These are phyloP conservation scores for Cyberlindnera maclurae DNA, from an alignment of 805 yeast species.

Conservation along the genomic window DNA sequence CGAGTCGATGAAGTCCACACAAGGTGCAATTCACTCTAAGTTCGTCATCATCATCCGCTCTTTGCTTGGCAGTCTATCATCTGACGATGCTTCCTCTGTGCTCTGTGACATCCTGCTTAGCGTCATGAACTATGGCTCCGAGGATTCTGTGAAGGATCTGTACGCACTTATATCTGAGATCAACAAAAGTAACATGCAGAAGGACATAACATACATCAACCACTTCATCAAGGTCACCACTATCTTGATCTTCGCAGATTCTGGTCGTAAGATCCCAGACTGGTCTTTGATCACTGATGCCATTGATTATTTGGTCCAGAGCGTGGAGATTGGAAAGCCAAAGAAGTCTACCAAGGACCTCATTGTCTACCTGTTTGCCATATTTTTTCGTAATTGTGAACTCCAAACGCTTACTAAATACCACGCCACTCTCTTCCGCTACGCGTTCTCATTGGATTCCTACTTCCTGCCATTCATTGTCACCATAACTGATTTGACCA, in stretches of 20 bases:
- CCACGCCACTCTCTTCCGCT: slow-evolving; percentile 38
- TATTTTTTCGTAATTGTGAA: slow-evolving; percentile 51
- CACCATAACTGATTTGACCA: slow-evolving; percentile 33
- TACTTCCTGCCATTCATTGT: slow-evolving; percentile 42
- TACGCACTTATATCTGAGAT: slow-evolving; percentile 30
- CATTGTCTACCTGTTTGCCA: slow-evolving; percentile 39
- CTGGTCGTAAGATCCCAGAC: slow-evolving; percentile 53
- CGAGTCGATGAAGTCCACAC: slow-evolving; percentile 69
- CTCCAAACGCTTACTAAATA: slow-evolving; percentile 38
- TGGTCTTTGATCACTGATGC: slow-evolving; percentile 36
- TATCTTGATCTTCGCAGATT: slow-evolving; percentile 55
- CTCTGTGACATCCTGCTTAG: slow-evolving; percentile 52
- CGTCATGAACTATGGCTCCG: slow-evolving; percentile 45
- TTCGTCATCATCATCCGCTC: slow-evolving; percentile 42
- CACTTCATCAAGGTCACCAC: slow-evolving; percentile 31
- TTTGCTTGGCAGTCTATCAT: slow-evolving; percentile 29
- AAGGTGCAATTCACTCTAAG: slow-evolving; percentile 69
- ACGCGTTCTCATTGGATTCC: slow-evolving; percentile 28
- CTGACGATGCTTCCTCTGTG: slow-evolving; percentile 31
- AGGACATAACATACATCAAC: slow-evolving; percentile 8
- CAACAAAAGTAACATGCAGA: slow-evolving; percentile 14
- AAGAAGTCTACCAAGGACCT: slow-evolving; percentile 10
- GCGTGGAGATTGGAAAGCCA: neutral
- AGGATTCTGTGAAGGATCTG: slow-evolving; percentile 38
- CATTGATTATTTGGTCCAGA: slow-evolving; percentile 10